Evolutionary conservation across 352 stramenopile genomes (phyloP), one percentile per base, ranked within the genome.

Genomic region (Thraustochytrium sp.): DNA sequence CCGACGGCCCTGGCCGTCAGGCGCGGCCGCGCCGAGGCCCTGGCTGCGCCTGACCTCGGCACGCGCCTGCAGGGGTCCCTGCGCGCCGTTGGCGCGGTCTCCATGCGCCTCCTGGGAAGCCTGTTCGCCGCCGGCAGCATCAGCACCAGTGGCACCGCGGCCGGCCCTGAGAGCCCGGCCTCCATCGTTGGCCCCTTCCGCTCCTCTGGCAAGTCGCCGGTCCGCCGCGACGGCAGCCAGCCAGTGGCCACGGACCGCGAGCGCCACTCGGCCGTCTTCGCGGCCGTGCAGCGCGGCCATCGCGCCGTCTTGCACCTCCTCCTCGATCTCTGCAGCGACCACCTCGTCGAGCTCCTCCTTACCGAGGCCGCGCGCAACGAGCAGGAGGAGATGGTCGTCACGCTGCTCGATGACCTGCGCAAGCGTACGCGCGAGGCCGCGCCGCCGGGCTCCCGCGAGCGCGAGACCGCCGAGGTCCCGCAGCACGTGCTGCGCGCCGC

Each of bases 211-310:
- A 29, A n/a, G 16, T 9, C 59, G 21, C 29, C 59, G 1, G 13
- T 4, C 8, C 16, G 21, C 13, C 59, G 21, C 23, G 62, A 75
- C 23, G 0, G 8, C 62, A 13, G 0, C 11, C 21, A 29, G 29
- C 40, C 31, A 29, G 68, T 80, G 9, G 68, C 68, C 53, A 38
- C 68, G 21, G 68, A 80, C 18, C 76, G 76, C 1, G 68, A 80
- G 49, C 68, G 68, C 46, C 68, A 51, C 34, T 55, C 31, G 8
- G 68, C 68, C 29, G 31, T 80, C 11, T 63, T 65, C 46, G 76
- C 31, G 21, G 68, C 65, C 31, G 44, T 80, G n/a, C 68, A 80
- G 51, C 31, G 31, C 13, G 68, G 68, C 8, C 68, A 80, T 31
- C 48, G 48, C 37, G 42, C 34, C 31, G 68, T 80, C 9, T 31